Evolutionary conservation across 2,329 filamentous ascomycete genomes (phyloP).

Genomic region (Diaporthe batatas): DNA sequence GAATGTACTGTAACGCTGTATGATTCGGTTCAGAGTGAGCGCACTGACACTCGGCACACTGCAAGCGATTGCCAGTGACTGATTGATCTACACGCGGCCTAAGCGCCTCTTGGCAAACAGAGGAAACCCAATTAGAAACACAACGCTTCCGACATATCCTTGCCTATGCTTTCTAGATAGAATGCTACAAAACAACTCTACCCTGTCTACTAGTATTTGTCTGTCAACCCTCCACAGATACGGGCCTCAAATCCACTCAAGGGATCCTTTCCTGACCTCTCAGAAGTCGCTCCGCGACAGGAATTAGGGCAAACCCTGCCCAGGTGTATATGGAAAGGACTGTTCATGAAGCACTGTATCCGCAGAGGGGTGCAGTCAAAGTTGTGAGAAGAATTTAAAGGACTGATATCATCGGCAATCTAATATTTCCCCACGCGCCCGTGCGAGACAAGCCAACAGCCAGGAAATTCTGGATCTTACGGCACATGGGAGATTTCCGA

Average conservation of each 20-base stretch:
- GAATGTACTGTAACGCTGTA: neutral
- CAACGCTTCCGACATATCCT: neutral
- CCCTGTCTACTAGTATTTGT: no score
- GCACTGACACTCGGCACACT: neutral
- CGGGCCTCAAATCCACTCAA: no score
- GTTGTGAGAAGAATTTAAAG: neutral
- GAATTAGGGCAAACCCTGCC: no score
- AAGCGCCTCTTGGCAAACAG: neutral
- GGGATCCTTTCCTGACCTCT: no score
- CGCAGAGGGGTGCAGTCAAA: neutral
- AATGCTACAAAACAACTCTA: no score
- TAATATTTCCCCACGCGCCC: neutral
- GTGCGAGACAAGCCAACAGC: neutral
- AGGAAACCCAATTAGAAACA: neutral
- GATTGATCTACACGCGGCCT: neutral
- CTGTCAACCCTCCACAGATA: no score
- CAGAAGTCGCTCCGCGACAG: no score
- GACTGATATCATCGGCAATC: neutral
- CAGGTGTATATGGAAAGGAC: neutral
- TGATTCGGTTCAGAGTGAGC: neutral
- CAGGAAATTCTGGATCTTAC: neutral
- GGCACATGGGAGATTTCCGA: conserved; percentile 8
- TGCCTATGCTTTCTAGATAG: neutral
- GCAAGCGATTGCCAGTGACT: neutral
- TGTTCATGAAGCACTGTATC: fast-evolving